These are phyloP conservation scores for Oryza meyeriana DNA, from an alignment of 176 grass and related monocot genomes.

Conservation along the genomic window DNA sequence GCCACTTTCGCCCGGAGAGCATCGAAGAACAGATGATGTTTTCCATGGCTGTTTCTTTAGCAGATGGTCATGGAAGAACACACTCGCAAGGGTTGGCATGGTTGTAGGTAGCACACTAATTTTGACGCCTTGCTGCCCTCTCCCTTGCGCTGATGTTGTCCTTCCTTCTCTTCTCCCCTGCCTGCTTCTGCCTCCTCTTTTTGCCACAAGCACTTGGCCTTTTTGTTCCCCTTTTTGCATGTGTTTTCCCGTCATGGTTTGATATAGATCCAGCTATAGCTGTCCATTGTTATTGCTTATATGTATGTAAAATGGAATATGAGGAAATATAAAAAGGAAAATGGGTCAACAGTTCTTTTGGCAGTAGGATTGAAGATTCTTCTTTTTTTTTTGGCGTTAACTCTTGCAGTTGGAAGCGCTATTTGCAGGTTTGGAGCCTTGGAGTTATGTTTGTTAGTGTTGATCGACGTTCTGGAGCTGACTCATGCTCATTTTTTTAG, in stretches of 20 bases:
- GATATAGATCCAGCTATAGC: conserved; percentile 50
- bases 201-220: conserved; percentile 42
- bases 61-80: conserved; percentile 69
- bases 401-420: neutral
- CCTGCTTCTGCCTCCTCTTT: conserved; percentile 21
- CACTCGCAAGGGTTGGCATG: conserved; percentile 68
- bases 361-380: conserved; percentile 4
- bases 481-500: too few species aligned
- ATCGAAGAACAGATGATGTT: conserved; percentile 99
- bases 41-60: conserved; percentile 77
- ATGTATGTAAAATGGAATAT: conserved; percentile 77
- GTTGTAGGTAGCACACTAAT: conserved; percentile 67
- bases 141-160: conserved; percentile 19
- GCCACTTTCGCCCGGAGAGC: conserved; percentile 65
- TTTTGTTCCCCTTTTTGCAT: conserved; percentile 40
- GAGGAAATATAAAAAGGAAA: conserved; percentile 62
- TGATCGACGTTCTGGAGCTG: neutral
- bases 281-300: conserved; percentile 73
- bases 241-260: conserved; percentile 51
- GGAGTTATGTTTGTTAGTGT: neutral
- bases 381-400: neutral
- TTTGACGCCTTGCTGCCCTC: conserved; percentile 39
- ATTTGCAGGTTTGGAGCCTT: neutral
- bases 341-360: conserved; percentile 42
- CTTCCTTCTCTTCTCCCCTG: neutral